phyloP scores from a whole-genome alignment of 805 yeast species.

The Maudiozyma saulgeensis region DNA sequence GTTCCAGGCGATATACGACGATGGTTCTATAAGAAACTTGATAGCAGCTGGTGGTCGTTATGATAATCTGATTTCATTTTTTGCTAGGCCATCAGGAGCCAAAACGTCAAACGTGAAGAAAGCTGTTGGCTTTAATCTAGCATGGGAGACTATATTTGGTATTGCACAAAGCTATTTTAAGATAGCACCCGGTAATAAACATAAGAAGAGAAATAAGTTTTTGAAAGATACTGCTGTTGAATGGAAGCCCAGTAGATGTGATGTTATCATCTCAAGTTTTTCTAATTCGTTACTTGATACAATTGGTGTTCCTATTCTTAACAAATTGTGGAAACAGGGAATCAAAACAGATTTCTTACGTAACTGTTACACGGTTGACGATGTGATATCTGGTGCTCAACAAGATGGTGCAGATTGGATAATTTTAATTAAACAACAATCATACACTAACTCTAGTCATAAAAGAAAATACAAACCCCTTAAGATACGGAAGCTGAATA shows the following conservation, averaged over 20 bases:
- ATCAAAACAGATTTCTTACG: constrained; percentile 66
- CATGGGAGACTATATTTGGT: constrained; percentile 55
- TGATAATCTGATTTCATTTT: constrained; percentile 57
- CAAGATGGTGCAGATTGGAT: constrained; percentile 69
- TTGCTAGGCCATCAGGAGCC: constrained; percentile 47
- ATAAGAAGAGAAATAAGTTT: constrained; percentile 29
- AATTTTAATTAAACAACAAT: constrained; percentile 64
- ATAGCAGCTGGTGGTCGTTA: constrained; percentile 94
- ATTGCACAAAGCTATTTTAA: constrained; percentile 41
- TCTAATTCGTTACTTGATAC: constrained; percentile 47
- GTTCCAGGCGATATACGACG: constrained; percentile 78
- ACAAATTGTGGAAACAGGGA: constrained; percentile 63
- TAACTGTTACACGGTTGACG: constrained; percentile 47
- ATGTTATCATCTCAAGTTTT: constrained; percentile 68
- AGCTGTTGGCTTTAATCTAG: constrained; percentile 83
- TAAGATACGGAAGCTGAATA: constrained; percentile 54
- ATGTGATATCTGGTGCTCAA: constrained; percentile 51
- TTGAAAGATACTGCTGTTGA: constrained; percentile 31
- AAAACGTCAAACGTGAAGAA: constrained; percentile 31
- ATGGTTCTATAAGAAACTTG: constrained; percentile 37
- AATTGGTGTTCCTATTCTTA: constrained; percentile 54
- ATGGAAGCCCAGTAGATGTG: constrained; percentile 61
- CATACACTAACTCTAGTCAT: constrained; percentile 20
- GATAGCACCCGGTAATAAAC: constrained; percentile 25
- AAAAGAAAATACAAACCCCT: constrained; percentile 65